Evolutionary conservation across 108 stramenopile genomes (phyloP), one percentile per base, ranked within the genome.

Genomic region (Seminavis robusta): DNA sequence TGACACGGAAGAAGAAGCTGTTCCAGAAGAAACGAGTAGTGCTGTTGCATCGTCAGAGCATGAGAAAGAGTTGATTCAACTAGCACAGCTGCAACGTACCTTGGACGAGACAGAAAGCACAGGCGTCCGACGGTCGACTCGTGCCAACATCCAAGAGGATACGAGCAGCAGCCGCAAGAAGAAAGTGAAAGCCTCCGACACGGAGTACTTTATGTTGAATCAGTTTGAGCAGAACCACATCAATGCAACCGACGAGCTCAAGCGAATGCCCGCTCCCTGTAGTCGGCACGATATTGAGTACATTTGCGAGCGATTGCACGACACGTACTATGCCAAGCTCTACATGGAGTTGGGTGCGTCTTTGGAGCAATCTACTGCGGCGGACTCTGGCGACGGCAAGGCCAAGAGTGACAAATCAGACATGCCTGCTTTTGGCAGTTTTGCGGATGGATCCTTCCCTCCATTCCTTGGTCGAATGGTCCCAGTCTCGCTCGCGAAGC

Each of bases 381-480:
- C n/a, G n/a, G n/a, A n/a, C n/a, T n/a, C n/a, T n/a, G n/a, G n/a
- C n/a, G n/a, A n/a, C n/a, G n/a, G n/a, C n/a, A n/a, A n/a, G n/a
- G n/a, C n/a, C n/a, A n/a, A n/a, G n/a, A n/a, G n/a, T n/a, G n/a
- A n/a, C n/a, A n/a, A n/a, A n/a, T n/a, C n/a, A n/a, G n/a, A n/a
- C n/a, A n/a, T n/a, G n/a, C n/a, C 42, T 26, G 74, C 53, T 32
- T 55, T 65, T 32, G 84, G 81, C 4, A 49, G 56, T 25, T 85
- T 69, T 56, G 44, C 71, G 3, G 71, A 69, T 59, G 72, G 67
- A 31, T 82, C 78, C 6, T 91, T 90, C 58, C 93, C 93, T 3
- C 89, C 93, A 13, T 94, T 78, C 54, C 67, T 94, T 45, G 93
- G 93, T 3, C 69, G 74, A 33, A 76, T 94, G 24, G 54, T 86